Conservation (phyloP, 192 early-diverging fungal species). For the Coemansia sp. region DNA sequence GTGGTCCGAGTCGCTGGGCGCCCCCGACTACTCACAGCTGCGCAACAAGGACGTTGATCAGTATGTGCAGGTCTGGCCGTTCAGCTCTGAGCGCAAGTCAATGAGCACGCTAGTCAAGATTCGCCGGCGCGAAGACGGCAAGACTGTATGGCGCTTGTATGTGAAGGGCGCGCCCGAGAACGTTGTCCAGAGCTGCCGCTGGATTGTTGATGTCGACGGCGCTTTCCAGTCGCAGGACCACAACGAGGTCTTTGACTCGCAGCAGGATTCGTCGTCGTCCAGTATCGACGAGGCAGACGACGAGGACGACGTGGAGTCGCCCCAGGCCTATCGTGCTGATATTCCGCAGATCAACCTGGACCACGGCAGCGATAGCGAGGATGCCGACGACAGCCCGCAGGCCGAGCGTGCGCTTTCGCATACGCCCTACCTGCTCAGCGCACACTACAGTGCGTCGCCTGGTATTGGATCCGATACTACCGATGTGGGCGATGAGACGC, state of each 20-base stretch:
- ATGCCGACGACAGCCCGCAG: slow-evolving; percentile 1
- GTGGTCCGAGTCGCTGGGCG: slow-evolving; percentile 63
- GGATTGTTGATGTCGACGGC: slow-evolving; percentile 52
- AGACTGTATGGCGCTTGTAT: slow-evolving; percentile 65
- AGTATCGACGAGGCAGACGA: slow-evolving; percentile 8
- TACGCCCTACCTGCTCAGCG: slow-evolving; percentile 35
- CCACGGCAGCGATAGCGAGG: slow-evolving; percentile 36
- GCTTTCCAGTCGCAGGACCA: slow-evolving; percentile 47
- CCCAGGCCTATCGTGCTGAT: slow-evolving; percentile 6
- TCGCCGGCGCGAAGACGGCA: slow-evolving; percentile 43
- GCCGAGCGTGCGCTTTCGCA: not conserved
- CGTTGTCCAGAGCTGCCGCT: slow-evolving; percentile 61
- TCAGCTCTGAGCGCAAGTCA: slow-evolving; percentile 86
- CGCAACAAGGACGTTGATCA: slow-evolving; percentile 57
- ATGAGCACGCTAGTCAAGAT: slow-evolving; percentile 82
- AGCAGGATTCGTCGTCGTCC: not conserved
- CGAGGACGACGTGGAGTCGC: slow-evolving; percentile 4
- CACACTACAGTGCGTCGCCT: slow-evolving; percentile 34
- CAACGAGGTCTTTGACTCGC: slow-evolving; percentile 32
- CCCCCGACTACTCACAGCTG: slow-evolving; percentile 55
- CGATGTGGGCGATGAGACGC: slow-evolving; percentile 32
- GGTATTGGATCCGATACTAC: slow-evolving; percentile 41
- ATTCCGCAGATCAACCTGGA: slow-evolving; percentile 50
- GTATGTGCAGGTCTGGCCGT: slow-evolving; percentile 74
- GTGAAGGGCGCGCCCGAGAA: slow-evolving; percentile 95